Evolutionary conservation across 176 grass and related monocot genomes (phyloP).

Genomic region (Puya raimondii): DNA sequence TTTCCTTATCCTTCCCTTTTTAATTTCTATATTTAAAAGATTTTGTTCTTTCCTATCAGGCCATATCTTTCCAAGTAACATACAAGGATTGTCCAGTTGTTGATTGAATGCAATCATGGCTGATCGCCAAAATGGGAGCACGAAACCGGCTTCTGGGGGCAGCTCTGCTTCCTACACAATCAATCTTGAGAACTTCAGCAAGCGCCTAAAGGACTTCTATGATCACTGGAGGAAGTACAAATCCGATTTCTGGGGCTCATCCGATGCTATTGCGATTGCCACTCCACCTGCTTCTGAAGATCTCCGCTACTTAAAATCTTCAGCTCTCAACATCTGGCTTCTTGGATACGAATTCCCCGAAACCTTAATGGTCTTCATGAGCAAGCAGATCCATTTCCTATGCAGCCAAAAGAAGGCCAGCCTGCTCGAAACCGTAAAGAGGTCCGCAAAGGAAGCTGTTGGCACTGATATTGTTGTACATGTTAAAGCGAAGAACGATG

Average conservation of each 20-base stretch:
- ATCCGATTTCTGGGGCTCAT: conserved; percentile 53
- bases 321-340: conserved; percentile 69
- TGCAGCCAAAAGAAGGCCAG: conserved; percentile 78
- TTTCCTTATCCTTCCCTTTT: not conserved
- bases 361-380: conserved; percentile 78
- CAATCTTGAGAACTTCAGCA: conserved; percentile 58
- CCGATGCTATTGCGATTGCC: conserved; percentile 63
- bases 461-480: conserved; percentile 66
- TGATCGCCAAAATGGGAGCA: conserved; percentile 30
- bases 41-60: too few species aligned
- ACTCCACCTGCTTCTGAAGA: conserved; percentile 77
- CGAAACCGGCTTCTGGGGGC: conserved; percentile 21
- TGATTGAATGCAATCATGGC: conserved; percentile 29
- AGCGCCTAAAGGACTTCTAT: conserved; percentile 58
- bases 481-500: conserved; percentile 64
- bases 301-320: conserved; percentile 75
- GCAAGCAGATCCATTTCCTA: conserved; percentile 62
- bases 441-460: conserved; percentile 61
- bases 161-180: conserved; percentile 36
- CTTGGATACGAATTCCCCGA: conserved; percentile 93
- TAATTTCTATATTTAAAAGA: not conserved
- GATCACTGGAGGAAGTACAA: conserved; percentile 47
- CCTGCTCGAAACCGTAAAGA: conserved; percentile 55
- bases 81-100: not conserved
- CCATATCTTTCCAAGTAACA: not conserved